Evolutionary conservation across 2,329 filamentous ascomycete genomes (phyloP).

Genomic region (Eurotiales sp.): DNA sequence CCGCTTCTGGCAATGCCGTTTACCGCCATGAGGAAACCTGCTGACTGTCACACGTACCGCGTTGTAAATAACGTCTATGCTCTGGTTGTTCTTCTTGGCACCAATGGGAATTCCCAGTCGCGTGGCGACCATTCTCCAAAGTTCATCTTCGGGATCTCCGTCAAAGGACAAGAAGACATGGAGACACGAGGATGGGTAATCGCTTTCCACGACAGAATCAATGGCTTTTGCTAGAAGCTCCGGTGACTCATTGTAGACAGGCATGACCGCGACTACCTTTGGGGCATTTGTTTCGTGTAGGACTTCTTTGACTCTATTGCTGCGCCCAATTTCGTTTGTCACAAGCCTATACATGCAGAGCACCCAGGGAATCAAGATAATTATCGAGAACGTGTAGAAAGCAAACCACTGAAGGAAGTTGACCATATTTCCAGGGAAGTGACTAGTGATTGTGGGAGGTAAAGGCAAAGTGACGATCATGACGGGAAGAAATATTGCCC

Average conservation of each 20-base stretch:
- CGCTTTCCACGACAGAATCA: slow-evolving; percentile 87
- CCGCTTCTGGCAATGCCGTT: slow-evolving; percentile 87
- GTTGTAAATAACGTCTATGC: slow-evolving; percentile 84
- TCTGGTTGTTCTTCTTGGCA: slow-evolving; percentile 60
- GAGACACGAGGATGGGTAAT: slow-evolving; percentile 87
- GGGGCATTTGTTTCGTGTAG: slow-evolving; percentile 82
- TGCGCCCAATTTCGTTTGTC: slow-evolving; percentile 78
- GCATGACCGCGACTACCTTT: slow-evolving; percentile 95
- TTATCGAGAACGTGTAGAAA: slow-evolving; percentile 84
- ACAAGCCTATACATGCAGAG: slow-evolving; percentile 91
- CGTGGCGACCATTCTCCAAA: slow-evolving; percentile 82
- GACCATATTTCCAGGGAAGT: slow-evolving; percentile 69
- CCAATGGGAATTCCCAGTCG: slow-evolving; percentile 72
- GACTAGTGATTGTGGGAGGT: slow-evolving; percentile 64
- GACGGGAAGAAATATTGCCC: slow-evolving; percentile 81
- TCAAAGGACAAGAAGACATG: slow-evolving; percentile 96
- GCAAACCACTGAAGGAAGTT: slow-evolving; percentile 84
- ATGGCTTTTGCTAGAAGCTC: slow-evolving; percentile 79
- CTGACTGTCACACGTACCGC: slow-evolving; percentile 84
- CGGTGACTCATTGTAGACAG: slow-evolving; percentile 88
- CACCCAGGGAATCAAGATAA: slow-evolving; percentile 85
- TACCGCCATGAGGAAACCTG: slow-evolving; percentile 87
- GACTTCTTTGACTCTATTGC: slow-evolving; percentile 75
- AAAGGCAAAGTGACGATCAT: slow-evolving; percentile 92
- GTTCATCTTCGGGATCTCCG: slow-evolving; percentile 80